phyloP scores from a whole-genome alignment of 2,329 filamentous ascomycete genomes.

The Calonectria multiphialidica region DNA sequence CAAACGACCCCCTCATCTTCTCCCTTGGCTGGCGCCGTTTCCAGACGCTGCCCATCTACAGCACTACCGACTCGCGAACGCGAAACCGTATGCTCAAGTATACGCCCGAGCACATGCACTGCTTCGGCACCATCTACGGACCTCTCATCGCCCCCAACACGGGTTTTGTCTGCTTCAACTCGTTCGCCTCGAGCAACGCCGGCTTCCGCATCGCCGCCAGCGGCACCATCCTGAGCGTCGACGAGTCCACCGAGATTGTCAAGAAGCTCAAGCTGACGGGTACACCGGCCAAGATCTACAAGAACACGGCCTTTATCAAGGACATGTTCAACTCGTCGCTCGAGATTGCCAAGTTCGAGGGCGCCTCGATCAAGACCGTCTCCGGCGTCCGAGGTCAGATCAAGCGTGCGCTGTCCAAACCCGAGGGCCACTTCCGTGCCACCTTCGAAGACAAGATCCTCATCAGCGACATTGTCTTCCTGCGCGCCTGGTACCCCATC shows the following conservation, averaged over 20 bases:
- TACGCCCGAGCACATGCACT: conserved; percentile 99
- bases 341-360: conserved; percentile 98
- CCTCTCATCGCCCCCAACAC: conserved; percentile 96
- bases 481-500: conserved; percentile 96
- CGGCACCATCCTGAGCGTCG: conserved; percentile 92
- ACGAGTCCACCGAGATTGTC: conserved; percentile 96
- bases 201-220: conserved; percentile 96
- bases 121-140: conserved; percentile 95
- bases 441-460: conserved; percentile 99
- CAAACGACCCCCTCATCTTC: conserved; percentile 96
- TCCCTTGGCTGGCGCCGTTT: conserved; percentile 97
- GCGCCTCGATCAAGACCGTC: conserved; percentile 94
- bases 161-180: conserved; percentile 94
- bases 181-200: conserved; percentile 84
- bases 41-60: conserved; percentile 93
- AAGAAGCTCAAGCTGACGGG: conserved; percentile 99
- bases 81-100: conserved; percentile 99
- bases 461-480: conserved; percentile 95
- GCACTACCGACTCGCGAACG: conserved; percentile 92
- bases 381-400: conserved; percentile 97
- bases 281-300: conserved; percentile 96
- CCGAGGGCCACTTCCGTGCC: conserved; percentile 94
- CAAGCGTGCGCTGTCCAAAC: conserved; percentile 93
- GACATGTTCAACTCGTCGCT: conserved; percentile 96
- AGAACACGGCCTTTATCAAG: conserved; percentile 98